A percentile compares a stretch with the other conserved stretches of the same genome.
Evolutionary conservation across 805 yeast genomes (phyloP).

Genomic region (Spathaspora passalidarum): DNA sequence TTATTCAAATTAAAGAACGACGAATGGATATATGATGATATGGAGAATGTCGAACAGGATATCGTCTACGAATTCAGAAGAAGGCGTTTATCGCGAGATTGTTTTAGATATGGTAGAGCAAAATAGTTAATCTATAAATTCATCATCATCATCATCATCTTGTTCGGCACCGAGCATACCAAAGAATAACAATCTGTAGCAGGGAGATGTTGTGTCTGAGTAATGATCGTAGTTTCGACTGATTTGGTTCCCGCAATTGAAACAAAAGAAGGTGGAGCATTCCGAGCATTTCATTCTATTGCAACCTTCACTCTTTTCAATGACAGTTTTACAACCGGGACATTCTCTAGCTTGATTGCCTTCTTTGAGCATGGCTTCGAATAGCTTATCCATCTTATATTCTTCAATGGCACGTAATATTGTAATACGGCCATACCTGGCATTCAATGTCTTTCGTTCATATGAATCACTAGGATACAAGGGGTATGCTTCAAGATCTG

Average conservation of each 20-base stretch:
- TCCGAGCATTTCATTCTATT: conserved; percentile 57
- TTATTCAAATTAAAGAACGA: conserved; percentile 21
- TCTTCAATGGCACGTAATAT: conserved; percentile 43
- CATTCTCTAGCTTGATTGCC: conserved; percentile 47
- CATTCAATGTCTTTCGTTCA: conserved; percentile 31
- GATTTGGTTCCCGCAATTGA: conserved; percentile 44
- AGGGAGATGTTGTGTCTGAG: conserved; percentile 35
- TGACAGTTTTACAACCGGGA: conserved; percentile 49
- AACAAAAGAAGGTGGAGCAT: conserved; percentile 51
- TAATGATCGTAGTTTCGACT: conserved; percentile 47
- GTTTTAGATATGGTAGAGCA: conserved; percentile 38
- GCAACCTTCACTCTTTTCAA: conserved; percentile 60
- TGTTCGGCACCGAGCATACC: conserved; percentile 40
- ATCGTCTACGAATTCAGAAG: conserved; percentile 51
- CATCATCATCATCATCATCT: background rate
- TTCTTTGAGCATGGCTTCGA: conserved; percentile 41
- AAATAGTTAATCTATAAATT: conserved; percentile 1
- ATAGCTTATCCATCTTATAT: conserved; percentile 44
- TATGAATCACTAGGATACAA: conserved; percentile 25
- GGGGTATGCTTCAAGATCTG: conserved; percentile 36
- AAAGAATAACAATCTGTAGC: conserved; percentile 51
- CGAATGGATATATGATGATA: conserved; percentile 49
- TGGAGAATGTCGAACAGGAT: conserved; percentile 18
- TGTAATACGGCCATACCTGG: conserved; percentile 44
- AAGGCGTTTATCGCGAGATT: conserved; percentile 53